Percentiles rank a stretch among this genome's conserved stretches.
Evolutionary conservation across 164 flowering plant species (phyloP).

Genomic region (Vitis amurensis): DNA sequence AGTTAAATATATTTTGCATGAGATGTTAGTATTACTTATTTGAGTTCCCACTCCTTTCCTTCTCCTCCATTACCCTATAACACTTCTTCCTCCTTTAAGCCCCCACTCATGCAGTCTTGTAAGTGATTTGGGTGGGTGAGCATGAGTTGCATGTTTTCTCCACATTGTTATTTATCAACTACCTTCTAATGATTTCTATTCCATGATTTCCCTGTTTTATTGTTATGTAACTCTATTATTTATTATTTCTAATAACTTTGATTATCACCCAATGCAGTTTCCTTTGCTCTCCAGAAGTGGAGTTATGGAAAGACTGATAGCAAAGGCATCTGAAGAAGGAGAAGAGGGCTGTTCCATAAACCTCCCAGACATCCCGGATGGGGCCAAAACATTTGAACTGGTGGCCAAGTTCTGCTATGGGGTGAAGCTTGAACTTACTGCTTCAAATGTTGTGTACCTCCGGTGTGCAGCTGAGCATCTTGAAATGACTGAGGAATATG

Average conservation of each 20-base stretch:
- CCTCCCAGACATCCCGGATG: constrained; percentile 74
- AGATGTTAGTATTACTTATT: too few relatives aligned
- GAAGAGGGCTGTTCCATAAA: constrained; percentile 57
- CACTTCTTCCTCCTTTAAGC: too few relatives aligned
- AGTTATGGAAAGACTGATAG: constrained; percentile 71
- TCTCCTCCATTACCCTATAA: too few relatives aligned
- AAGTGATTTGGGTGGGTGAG: too few relatives aligned
- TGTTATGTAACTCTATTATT: background rate
- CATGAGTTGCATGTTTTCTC: too few relatives aligned
- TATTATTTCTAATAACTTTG: constrained; percentile 3
- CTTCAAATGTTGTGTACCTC: constrained; percentile 81
- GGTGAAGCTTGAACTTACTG: constrained; percentile 84
- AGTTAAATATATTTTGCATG: too few relatives aligned
- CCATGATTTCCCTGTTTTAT: background rate
- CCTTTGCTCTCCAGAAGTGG: constrained; percentile 93
- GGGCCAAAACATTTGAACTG: constrained; percentile 82
- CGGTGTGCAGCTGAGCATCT: constrained; percentile 86
- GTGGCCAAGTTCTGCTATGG: constrained; percentile 96
- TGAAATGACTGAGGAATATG: constrained; percentile 90
- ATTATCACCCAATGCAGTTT: constrained; percentile 50
- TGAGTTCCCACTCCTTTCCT: too few relatives aligned
- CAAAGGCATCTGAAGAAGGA: constrained; percentile 57
- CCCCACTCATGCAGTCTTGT: too few relatives aligned
- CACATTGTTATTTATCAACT: too few relatives aligned
- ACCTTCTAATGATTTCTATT: too few relatives aligned